Evolutionary conservation across 192 early-diverging fungal species (phyloP).

Genomic region (Geosiphon pyriformis): DNA sequence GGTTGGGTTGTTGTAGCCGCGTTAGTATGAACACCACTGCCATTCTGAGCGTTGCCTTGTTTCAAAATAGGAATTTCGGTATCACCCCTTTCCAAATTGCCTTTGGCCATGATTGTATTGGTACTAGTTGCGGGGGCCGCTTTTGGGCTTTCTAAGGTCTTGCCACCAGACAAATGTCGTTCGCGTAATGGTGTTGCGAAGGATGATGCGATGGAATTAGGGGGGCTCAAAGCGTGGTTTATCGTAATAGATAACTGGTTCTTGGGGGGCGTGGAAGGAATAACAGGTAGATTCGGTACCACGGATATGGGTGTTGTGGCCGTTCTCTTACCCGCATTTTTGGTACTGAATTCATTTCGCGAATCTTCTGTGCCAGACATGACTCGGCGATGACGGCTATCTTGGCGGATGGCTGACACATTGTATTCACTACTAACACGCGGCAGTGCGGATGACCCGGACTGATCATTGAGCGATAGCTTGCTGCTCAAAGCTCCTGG

Average conservation of each 20-base stretch:
- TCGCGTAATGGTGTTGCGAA: slow-evolving; percentile 9
- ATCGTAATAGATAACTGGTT: not conserved
- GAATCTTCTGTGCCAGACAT: not conserved
- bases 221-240: not conserved
- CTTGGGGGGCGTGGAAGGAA: not conserved
- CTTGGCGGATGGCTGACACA: slow-evolving; percentile 25
- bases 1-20: not conserved
- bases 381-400: slow-evolving; percentile 25
- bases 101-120: slow-evolving; percentile 35
- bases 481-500: slow-evolving; percentile 15
- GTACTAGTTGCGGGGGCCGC: slow-evolving; percentile 45
- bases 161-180: slow-evolving; percentile 5
- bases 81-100: slow-evolving; percentile 30
- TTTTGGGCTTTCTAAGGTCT: slow-evolving; percentile 29
- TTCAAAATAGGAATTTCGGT: slow-evolving; percentile 24
- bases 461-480: slow-evolving; percentile 16
- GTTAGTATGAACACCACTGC: not conserved
- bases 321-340: not conserved
- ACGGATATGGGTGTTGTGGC: not conserved
- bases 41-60: slow-evolving; percentile 7
- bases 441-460: slow-evolving; percentile 27
- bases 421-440: slow-evolving; percentile 36
- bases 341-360: not conserved
- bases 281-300: not conserved
- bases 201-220: slow-evolving; percentile 1